A percentile compares a stretch with the other conserved stretches of the same genome.
phyloP scores from a whole-genome alignment of 805 yeast species.

The Isabelozyma heimii region DNA sequence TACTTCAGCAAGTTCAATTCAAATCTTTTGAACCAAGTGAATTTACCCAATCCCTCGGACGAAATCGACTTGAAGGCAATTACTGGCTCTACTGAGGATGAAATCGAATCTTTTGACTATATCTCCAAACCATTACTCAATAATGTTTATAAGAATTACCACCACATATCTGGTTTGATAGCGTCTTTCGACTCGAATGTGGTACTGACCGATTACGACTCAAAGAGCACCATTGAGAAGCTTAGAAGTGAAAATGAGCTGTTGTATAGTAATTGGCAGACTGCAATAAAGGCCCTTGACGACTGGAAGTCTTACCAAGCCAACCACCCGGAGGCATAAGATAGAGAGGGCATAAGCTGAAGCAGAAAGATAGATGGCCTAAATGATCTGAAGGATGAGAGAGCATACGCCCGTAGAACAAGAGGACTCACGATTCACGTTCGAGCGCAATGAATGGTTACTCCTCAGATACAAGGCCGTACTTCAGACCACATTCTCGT shows the following conservation, averaged over 20 bases:
- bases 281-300: constrained; percentile 37
- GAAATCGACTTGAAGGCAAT: constrained; percentile 22
- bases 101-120: constrained; percentile 34
- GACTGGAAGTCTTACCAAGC: constrained; percentile 30
- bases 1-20: constrained; percentile 26
- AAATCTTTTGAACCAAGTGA: constrained; percentile 18
- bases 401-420: too few relatives aligned
- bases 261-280: constrained; percentile 35
- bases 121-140: constrained; percentile 33
- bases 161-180: constrained; percentile 18
- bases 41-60: constrained; percentile 31
- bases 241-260: constrained; percentile 31
- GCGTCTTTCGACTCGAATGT: constrained; percentile 8
- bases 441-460: too few relatives aligned
- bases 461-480: too few relatives aligned
- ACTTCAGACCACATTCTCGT: too few relatives aligned
- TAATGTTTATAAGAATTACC: constrained; percentile 33
- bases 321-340: too few relatives aligned
- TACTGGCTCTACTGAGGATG: constrained; percentile 15
- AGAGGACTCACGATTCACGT: neutral
- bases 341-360: too few relatives aligned
- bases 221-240: constrained; percentile 13
- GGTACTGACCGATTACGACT: constrained; percentile 5
- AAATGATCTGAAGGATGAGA: neutral
- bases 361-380: too few relatives aligned